Evolutionary conservation across 805 yeast species (phyloP).

Genomic region (Millerago galiae): DNA sequence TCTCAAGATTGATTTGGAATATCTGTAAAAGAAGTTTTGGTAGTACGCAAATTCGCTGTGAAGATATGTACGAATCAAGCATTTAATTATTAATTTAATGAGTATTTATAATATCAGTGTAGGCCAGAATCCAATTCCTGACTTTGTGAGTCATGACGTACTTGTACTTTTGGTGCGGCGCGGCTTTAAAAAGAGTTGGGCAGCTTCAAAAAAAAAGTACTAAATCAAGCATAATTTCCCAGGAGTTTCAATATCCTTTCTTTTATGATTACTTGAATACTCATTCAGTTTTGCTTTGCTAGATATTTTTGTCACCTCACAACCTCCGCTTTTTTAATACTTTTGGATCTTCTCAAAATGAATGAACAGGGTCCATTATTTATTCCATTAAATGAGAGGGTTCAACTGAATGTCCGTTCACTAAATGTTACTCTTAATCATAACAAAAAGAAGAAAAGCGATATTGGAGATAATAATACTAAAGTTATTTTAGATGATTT

Average conservation of each 20-base stretch:
- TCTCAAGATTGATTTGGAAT: slow-evolving; percentile 44
- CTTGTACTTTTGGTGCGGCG: too few species aligned
- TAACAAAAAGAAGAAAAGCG: not conserved
- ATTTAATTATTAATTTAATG: not conserved
- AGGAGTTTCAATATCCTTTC: too few species aligned
- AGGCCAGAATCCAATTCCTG: too few species aligned
- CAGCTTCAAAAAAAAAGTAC: too few species aligned
- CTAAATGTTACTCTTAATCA: slow-evolving; percentile 7
- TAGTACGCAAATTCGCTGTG: slow-evolving; percentile 37
- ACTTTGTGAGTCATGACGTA: too few species aligned
- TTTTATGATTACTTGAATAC: too few species aligned
- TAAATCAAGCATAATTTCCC: too few species aligned
- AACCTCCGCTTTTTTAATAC: too few species aligned
- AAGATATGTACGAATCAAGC: slow-evolving; percentile 39
- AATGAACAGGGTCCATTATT: not conserved
- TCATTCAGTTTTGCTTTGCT: too few species aligned
- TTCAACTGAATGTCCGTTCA: slow-evolving; percentile 6
- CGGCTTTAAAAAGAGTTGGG: too few species aligned
- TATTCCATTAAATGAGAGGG: slow-evolving; percentile 2
- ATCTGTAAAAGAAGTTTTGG: slow-evolving; percentile 53
- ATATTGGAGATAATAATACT: not conserved
- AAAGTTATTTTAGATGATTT: slow-evolving; percentile 41
- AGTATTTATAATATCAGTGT: too few species aligned
- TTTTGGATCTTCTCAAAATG: not conserved
- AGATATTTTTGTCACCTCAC: too few species aligned